Evolutionary conservation across 768 basidiomycete species (phyloP).

Genomic region (Boletus eberwhitei): DNA sequence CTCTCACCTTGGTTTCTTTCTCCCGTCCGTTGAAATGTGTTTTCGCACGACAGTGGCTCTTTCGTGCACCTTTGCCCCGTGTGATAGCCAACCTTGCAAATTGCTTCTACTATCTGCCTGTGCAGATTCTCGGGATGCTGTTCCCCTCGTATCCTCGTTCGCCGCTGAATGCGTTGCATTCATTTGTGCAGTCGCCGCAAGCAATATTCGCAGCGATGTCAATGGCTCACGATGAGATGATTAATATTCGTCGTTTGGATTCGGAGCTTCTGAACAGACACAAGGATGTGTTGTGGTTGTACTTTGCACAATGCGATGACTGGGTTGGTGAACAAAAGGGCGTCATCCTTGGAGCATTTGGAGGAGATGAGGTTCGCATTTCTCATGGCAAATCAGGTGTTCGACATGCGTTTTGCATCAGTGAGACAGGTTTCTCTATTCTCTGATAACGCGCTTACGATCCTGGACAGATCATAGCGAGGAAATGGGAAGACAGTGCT

Average conservation of each 20-base stretch:
- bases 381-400: slow-evolving; percentile 46
- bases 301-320: slow-evolving; percentile 59
- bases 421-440: slow-evolving; percentile 37
- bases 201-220: slow-evolving; percentile 51
- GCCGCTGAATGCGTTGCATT: slow-evolving; percentile 44
- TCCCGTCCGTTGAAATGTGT: neutral
- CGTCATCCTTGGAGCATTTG: slow-evolving; percentile 40
- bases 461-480: slow-evolving; percentile 47
- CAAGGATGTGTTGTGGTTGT: slow-evolving; percentile 44
- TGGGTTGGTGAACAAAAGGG: slow-evolving; percentile 64
- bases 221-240: slow-evolving; percentile 73
- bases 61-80: slow-evolving; percentile 43
- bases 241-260: slow-evolving; percentile 52
- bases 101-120: slow-evolving; percentile 34
- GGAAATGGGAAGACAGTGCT: slow-evolving; percentile 24
- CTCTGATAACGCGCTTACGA: neutral
- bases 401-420: slow-evolving; percentile 74
- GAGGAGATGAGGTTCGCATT: slow-evolving; percentile 35
- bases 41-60: slow-evolving; percentile 39
- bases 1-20: neutral
- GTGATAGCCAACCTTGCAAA: slow-evolving; percentile 45
- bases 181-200: slow-evolving; percentile 49
- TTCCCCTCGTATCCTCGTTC: slow-evolving; percentile 49
- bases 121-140: slow-evolving; percentile 43
- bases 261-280: slow-evolving; percentile 38